phyloP scores from a whole-genome alignment of 2,329 filamentous ascomycete genomes.

The Ophiostoma angusticollis region DNA sequence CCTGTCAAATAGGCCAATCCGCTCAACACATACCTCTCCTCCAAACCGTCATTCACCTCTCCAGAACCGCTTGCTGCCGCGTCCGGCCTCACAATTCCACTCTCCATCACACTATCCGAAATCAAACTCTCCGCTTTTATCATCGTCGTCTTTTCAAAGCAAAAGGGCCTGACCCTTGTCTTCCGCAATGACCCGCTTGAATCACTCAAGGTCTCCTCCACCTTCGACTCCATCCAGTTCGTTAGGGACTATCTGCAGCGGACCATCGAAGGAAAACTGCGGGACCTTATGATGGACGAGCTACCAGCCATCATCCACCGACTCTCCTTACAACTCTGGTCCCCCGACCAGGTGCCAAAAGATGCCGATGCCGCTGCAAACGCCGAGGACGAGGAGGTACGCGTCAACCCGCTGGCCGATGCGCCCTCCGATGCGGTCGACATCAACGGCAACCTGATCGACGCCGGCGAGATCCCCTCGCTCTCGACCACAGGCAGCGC shows the following conservation, averaged over 20 bases:
- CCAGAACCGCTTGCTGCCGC: constrained; percentile 84
- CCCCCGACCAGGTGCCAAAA: constrained; percentile 65
- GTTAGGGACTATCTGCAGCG: constrained; percentile 93
- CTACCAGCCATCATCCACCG: constrained; percentile 92
- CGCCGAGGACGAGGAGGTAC: constrained; percentile 40
- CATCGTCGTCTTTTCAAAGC: constrained; percentile 91
- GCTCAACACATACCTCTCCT: constrained; percentile 86
- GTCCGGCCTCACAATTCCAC: constrained; percentile 87
- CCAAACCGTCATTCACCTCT: constrained; percentile 83
- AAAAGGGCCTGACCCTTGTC: constrained; percentile 91
- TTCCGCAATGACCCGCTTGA: constrained; percentile 97
- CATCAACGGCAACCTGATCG: constrained; percentile 62
- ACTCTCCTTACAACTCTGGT: constrained; percentile 78
- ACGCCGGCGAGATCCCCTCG: constrained; percentile 61
- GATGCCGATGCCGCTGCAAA: constrained; percentile 46
- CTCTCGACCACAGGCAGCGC: constrained; percentile 66
- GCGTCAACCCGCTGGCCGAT: constrained; percentile 68
- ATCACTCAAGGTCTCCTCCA: constrained; percentile 95
- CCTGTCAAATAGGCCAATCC: constrained; percentile 63
- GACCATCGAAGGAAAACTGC: constrained; percentile 86
- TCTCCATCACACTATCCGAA: constrained; percentile 91
- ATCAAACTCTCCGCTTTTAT: constrained; percentile 95
- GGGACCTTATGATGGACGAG: constrained; percentile 95
- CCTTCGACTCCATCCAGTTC: constrained; percentile 97
- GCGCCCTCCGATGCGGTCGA: constrained; percentile 75